A percentile compares a stretch with the other conserved stretches of the same genome.
Evolutionary conservation across 805 yeast genomes (phyloP).

Genomic region (Wickerhamiella sorbophila): DNA sequence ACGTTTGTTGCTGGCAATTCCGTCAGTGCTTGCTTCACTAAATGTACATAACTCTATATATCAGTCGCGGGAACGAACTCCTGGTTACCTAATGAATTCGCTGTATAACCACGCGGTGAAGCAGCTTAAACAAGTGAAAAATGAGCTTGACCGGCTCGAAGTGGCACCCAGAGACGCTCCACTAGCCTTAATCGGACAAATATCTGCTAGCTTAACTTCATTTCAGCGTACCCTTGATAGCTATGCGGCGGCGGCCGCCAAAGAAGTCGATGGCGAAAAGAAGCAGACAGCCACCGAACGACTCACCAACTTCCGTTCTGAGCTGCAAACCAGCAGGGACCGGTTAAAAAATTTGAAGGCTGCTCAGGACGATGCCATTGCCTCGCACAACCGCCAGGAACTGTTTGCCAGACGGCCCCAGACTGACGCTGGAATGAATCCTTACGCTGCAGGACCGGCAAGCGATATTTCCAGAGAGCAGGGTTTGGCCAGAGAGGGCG

Average conservation of each 20-base stretch:
- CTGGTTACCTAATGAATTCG: constrained; percentile 41
- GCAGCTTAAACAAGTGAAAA: constrained; percentile 59
- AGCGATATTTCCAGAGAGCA: constrained; percentile 31
- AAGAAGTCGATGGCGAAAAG: constrained; percentile 41
- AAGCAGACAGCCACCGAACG: constrained; percentile 47
- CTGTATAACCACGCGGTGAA: constrained; percentile 80
- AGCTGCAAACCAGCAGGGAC: constrained; percentile 30
- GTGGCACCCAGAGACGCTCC: constrained; percentile 54
- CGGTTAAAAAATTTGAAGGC: constrained; percentile 41
- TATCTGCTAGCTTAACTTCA: constrained; percentile 66
- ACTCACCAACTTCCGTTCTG: constrained; percentile 38
- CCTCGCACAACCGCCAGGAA: constrained; percentile 36
- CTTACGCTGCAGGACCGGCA: constrained; percentile 15
- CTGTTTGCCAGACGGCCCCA: constrained; percentile 37
- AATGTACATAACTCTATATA: neutral
- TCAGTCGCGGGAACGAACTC: neutral
- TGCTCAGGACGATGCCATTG: constrained; percentile 39
- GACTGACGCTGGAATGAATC: constrained; percentile 18
- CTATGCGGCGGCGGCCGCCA: constrained; percentile 42
- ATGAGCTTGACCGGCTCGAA: constrained; percentile 48
- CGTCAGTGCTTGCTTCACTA: constrained; percentile 14
- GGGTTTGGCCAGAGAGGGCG: constrained; percentile 57
- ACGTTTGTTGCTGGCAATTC: constrained; percentile 16
- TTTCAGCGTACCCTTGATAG: constrained; percentile 64
- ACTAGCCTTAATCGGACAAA: constrained; percentile 56